A percentile compares a stretch with the other conserved stretches of the same genome.
Evolutionary conservation across 345 rosid genomes (phyloP).

Genomic region (Nasturtium officinale): DNA sequence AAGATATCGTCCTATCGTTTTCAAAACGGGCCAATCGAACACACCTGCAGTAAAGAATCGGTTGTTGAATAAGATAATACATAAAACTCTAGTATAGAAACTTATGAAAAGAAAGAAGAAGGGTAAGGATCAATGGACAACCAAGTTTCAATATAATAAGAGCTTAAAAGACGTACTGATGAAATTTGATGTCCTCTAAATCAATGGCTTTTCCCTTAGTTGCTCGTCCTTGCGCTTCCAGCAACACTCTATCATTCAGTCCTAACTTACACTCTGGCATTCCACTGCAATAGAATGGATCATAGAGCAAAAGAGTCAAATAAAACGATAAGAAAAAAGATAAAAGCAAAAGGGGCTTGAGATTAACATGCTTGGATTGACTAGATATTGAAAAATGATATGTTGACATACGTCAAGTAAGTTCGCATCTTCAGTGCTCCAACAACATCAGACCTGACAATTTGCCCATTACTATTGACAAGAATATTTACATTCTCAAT

Average conservation of each 20-base stretch:
- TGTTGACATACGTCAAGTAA: conserved; percentile 66
- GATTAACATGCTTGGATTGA: neutral
- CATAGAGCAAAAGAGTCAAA: neutral
- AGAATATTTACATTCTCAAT: conserved; percentile 95
- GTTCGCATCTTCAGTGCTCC: conserved; percentile 99
- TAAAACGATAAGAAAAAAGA: conserved; percentile 13
- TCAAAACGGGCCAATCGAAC: conserved; percentile 97
- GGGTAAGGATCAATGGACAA: neutral
- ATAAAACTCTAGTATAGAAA: neutral
- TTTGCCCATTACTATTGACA: conserved; percentile 96
- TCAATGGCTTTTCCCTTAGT: conserved; percentile 97
- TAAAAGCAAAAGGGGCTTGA: neutral
- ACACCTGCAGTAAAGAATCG: conserved; percentile 56
- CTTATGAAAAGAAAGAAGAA: neutral
- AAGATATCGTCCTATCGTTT: conserved; percentile 94
- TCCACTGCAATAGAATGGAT: conserved; percentile 56
- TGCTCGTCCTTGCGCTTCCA: conserved; percentile 96
- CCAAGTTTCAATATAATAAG: neutral
- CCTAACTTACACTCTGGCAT: conserved; percentile 99
- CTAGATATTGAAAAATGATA: neutral
- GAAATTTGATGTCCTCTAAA: conserved; percentile 96
- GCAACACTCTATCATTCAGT: conserved; percentile 83
- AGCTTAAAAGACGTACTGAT: conserved; percentile 60
- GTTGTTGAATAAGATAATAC: neutral
- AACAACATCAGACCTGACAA: conserved; percentile 90